These are phyloP conservation scores for Scedosporium apiospermum DNA, from an alignment of 2,329 filamentous ascomycete genomes.

Conservation along the genomic window DNA sequence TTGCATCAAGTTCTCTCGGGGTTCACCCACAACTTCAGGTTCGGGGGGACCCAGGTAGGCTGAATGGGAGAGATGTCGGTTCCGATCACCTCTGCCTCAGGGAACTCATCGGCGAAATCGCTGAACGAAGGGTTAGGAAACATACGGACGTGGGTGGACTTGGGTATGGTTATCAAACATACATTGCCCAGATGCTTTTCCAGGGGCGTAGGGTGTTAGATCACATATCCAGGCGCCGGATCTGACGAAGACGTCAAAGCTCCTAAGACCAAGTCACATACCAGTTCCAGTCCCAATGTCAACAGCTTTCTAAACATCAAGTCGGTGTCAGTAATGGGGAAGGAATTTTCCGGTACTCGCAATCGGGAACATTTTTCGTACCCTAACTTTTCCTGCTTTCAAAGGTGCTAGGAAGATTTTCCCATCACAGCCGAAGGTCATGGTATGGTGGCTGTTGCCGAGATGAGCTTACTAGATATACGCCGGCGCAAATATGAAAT, in stretches of 20 bases:
- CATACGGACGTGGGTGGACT: neutral
- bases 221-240: too few species aligned
- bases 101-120: slow-evolving; percentile 34
- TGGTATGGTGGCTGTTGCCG: slow-evolving; percentile 13
- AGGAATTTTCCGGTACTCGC: neutral
- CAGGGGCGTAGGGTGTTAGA: too few species aligned
- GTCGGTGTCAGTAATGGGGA: neutral
- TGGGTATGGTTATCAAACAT: slow-evolving; percentile 25
- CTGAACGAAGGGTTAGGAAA: slow-evolving; percentile 21
- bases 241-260: too few species aligned
- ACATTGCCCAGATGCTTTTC: slow-evolving; percentile 34
- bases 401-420: slow-evolving; percentile 16
- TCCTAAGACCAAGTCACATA: too few species aligned
- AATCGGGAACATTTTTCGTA: slow-evolving; percentile 8
- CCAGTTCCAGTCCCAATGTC: slow-evolving; percentile 48
- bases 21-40: slow-evolving; percentile 17
- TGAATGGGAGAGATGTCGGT: slow-evolving; percentile 49
- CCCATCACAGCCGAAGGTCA: slow-evolving; percentile 14
- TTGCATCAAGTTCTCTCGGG: neutral
- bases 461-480: neutral
- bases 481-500: neutral
- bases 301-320: slow-evolving; percentile 17
- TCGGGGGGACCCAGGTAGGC: slow-evolving; percentile 37
- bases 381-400: neutral
- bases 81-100: slow-evolving; percentile 33